Conservation (phyloP, 352 stramenopile genomes). For the Phytophthora palmivora region DNA sequence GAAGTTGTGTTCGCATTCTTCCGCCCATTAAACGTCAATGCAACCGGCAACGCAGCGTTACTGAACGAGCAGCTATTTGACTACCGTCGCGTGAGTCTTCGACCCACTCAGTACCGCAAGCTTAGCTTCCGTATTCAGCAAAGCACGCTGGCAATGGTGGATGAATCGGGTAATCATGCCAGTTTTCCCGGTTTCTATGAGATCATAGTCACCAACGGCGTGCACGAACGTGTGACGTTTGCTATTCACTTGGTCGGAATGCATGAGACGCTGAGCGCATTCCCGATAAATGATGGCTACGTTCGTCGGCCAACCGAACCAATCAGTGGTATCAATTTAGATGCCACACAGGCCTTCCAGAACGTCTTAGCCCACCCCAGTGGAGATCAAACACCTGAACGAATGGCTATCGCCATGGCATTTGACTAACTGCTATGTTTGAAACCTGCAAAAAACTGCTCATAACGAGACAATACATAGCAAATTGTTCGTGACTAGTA, state of each 20-base stretch:
- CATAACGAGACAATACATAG: conserved; percentile 5
- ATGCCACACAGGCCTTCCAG: conserved; percentile 17
- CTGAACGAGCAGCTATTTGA: conserved; percentile 84
- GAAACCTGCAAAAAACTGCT: not conserved
- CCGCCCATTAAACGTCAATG: conserved; percentile 62
- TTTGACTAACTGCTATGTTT: conserved; percentile 19
- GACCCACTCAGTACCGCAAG: conserved; percentile 39
- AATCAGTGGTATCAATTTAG: conserved; percentile 12
- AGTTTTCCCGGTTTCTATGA: conserved; percentile 79
- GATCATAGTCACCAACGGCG: conserved; percentile 77
- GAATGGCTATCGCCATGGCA: conserved; percentile 17
- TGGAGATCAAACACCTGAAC: not conserved
- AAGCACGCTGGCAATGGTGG: conserved; percentile 61
- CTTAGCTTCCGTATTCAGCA: conserved; percentile 54
- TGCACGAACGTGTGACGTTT: conserved; percentile 72
- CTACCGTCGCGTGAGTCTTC: conserved; percentile 66
- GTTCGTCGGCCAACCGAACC: not conserved
- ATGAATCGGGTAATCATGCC: conserved; percentile 59
- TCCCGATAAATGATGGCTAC: conserved; percentile 31
- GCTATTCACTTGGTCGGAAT: conserved; percentile 56
- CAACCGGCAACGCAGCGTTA: conserved; percentile 60
- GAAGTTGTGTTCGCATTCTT: conserved; percentile 88
- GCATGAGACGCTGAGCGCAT: conserved; percentile 53
- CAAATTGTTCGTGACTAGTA: too few relatives aligned
- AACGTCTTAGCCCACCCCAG: conserved; percentile 1